Evolutionary conservation across 2,329 filamentous ascomycete species (phyloP).

Genomic region (Calonectria ilicicola): DNA sequence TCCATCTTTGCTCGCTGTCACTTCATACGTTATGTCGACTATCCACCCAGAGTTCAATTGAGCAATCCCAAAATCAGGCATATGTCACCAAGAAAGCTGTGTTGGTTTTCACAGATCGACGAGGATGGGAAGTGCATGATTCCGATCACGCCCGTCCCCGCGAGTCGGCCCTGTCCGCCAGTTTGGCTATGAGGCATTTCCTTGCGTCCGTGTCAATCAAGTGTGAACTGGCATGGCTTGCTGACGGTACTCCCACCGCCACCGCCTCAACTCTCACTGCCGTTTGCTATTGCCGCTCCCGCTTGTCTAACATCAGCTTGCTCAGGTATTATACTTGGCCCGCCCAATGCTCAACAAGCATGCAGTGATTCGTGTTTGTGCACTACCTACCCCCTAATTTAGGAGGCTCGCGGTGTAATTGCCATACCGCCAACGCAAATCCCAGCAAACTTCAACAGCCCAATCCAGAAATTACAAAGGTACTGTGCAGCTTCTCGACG

Average conservation of each 20-base stretch:
- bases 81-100: not conserved
- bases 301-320: not conserved
- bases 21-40: not conserved
- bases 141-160: conserved; percentile 25
- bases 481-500: not conserved
- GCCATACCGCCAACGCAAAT: not conserved
- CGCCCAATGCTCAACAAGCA: not conserved
- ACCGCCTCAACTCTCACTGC: not conserved
- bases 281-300: conserved; percentile 4
- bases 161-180: conserved; percentile 27
- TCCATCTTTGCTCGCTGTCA: not conserved
- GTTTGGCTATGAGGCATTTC: conserved; percentile 41
- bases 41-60: not conserved
- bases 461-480: conserved; percentile 1
- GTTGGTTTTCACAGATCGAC: conserved; percentile 13
- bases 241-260: conserved; percentile 26
- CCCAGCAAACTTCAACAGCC: not conserved
- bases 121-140: conserved; percentile 24
- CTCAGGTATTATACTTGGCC: not conserved
- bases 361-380: not conserved
- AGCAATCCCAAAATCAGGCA: not conserved
- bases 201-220: conserved; percentile 24
- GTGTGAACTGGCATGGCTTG: conserved; percentile 36
- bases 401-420: not conserved
- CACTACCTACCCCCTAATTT: too few relatives aligned